phyloP scores from a whole-genome alignment of 805 yeast genomes.

The Wickerhamiella musiphila region DNA sequence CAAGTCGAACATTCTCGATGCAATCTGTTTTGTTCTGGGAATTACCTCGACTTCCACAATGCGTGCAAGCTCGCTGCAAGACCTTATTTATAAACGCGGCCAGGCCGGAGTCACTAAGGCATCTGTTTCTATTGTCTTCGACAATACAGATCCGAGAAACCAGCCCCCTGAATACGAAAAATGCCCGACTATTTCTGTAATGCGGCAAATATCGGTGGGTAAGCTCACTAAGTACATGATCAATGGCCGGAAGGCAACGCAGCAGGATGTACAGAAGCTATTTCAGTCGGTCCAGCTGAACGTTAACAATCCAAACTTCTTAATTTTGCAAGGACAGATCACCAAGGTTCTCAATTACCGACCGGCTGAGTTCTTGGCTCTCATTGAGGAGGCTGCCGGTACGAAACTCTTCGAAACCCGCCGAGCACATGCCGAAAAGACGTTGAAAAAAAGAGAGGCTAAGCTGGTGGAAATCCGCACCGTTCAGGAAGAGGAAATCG shows the following conservation, averaged over 20 bases:
- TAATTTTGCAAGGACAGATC: conserved; percentile 97
- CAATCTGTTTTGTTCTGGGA: conserved; percentile 96
- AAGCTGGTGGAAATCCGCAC: conserved; percentile 63
- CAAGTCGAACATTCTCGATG: conserved; percentile 87
- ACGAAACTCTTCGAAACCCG: conserved; percentile 90
- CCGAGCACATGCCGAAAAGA: conserved; percentile 76
- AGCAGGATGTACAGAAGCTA: conserved; percentile 72
- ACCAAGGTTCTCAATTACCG: conserved; percentile 95
- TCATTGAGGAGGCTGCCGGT: conserved; percentile 97
- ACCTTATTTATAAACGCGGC: conserved; percentile 88
- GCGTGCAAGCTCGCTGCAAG: conserved; percentile 83
- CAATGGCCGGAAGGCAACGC: conserved; percentile 94
- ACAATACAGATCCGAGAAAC: conserved; percentile 55
- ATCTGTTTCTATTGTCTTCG: conserved; percentile 88
- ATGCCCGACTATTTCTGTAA: conserved; percentile 53
- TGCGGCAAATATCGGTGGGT: conserved; percentile 79
- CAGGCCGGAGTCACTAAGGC: conserved; percentile 98
- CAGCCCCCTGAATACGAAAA: conserved; percentile 82
- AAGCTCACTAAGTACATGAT: conserved; percentile 84
- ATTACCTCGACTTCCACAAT: conserved; percentile 89
- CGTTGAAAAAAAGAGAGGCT: conserved; percentile 79
- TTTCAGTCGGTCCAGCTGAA: conserved; percentile 92
- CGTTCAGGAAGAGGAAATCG: conserved; percentile 69
- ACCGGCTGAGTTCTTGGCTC: conserved; percentile 71
- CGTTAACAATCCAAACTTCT: conserved; percentile 89